These are phyloP conservation scores for Coix lacrymajobi DNA, from an alignment of 176 grass and related monocot species.

Conservation along the genomic window DNA sequence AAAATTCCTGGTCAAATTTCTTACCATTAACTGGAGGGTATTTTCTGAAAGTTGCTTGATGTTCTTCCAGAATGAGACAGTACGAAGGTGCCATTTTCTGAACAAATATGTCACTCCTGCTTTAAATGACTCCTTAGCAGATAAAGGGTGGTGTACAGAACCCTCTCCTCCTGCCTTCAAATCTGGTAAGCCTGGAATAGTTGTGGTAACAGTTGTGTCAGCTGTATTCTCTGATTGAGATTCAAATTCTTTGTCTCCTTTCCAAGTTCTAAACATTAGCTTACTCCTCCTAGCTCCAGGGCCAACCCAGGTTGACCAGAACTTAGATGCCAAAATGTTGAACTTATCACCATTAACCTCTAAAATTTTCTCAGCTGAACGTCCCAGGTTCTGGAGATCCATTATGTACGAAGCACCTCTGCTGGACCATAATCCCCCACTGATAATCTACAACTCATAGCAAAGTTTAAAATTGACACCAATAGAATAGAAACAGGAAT, in stretches of 20 bases:
- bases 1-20: conserved; percentile 21
- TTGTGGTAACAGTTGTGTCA: conserved; percentile 41
- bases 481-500: neutral
- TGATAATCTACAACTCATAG: conserved; percentile 59
- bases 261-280: conserved; percentile 79
- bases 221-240: conserved; percentile 48
- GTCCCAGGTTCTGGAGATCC: conserved; percentile 47
- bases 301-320: conserved; percentile 95
- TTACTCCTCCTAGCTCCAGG: conserved; percentile 85
- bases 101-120: conserved; percentile 51
- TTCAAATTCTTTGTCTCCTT: conserved; percentile 75
- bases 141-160: conserved; percentile 52
- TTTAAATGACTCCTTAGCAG: conserved; percentile 60
- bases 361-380: conserved; percentile 54
- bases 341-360: conserved; percentile 75
- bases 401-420: conserved; percentile 60
- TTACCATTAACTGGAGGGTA: conserved; percentile 71
- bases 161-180: conserved; percentile 36
- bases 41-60: conserved; percentile 49
- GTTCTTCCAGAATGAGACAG: conserved; percentile 61
- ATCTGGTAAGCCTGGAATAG: conserved; percentile 34
- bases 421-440: conserved; percentile 73
- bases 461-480: neutral
- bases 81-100: conserved; percentile 52
- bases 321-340: conserved; percentile 76